A percentile compares a stretch with the other conserved stretches of the same genome.
phyloP scores from a whole-genome alignment of 108 stramenopile species.

The Cyclostephanos tholiformis region DNA sequence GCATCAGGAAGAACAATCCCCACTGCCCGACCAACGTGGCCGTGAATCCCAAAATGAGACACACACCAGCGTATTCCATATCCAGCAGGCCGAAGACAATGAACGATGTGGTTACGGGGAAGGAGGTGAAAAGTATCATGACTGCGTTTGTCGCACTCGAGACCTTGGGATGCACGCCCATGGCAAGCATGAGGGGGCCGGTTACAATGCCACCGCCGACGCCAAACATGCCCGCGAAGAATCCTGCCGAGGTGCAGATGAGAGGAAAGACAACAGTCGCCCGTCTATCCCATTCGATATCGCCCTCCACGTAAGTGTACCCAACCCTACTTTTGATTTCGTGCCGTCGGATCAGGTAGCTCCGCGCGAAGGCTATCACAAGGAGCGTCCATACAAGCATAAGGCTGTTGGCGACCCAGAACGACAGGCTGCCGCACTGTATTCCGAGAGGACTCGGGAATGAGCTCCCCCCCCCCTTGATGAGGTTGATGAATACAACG shows the following conservation, averaged over 20 bases:
- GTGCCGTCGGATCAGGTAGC: conserved; percentile 82
- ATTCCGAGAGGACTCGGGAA: conserved; percentile 91
- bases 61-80: conserved; percentile 83
- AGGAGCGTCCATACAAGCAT: conserved; percentile 86
- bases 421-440: conserved; percentile 85
- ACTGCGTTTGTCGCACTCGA: conserved; percentile 86
- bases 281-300: conserved; percentile 92
- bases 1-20: conserved; percentile 82
- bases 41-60: conserved; percentile 83
- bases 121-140: conserved; percentile 95
- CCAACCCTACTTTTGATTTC: conserved; percentile 78
- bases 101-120: conserved; percentile 89
- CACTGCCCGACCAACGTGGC: conserved; percentile 85
- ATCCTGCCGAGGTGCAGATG: conserved; percentile 89
- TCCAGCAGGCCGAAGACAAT: conserved; percentile 94
- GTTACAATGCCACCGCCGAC: conserved; percentile 95
- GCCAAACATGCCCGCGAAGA: conserved; percentile 96
- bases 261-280: conserved; percentile 88
- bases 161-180: conserved; percentile 95
- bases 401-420: conserved; percentile 88
- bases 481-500: conserved; percentile 88
- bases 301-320: conserved; percentile 93
- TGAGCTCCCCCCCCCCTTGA: conserved; percentile 94
- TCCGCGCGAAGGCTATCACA: conserved; percentile 78
- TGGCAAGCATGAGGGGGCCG: conserved; percentile 94